Evolutionary conservation across 176 grass and related monocot species (phyloP).

Genomic region (Triticum urartu): DNA sequence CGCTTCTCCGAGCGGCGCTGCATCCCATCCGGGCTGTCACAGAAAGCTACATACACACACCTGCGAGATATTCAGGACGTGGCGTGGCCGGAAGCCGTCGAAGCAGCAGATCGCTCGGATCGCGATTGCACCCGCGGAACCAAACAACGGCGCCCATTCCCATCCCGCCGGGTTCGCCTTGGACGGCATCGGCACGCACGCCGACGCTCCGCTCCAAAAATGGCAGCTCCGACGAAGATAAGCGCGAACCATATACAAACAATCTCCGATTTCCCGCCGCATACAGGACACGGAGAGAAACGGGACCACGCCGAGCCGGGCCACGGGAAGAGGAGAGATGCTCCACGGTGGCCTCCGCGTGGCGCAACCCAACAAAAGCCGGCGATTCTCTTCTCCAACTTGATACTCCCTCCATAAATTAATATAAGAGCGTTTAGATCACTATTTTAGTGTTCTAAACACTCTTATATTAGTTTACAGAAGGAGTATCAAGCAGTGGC

Average conservation of each 20-base stretch:
- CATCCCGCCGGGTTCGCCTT: no score
- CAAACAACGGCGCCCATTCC: not conserved
- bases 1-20: no score
- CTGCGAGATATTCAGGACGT: not conserved
- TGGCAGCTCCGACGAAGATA: slow-evolving; percentile 22
- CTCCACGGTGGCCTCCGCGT: not conserved
- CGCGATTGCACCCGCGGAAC: not conserved
- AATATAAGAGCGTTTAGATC: no score
- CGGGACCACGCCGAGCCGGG: not conserved
- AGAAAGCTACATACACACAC: no score
- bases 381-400: not conserved
- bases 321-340: not conserved
- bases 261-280: not conserved
- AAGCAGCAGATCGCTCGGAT: not conserved
- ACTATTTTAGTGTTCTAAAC: no score
- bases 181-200: not conserved
- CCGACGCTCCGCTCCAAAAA: not conserved
- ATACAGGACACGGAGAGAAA: not conserved
- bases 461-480: no score
- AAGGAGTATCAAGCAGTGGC: no score
- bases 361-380: not conserved
- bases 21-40: no score
- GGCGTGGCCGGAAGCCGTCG: slow-evolving; percentile 17
- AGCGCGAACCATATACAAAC: not conserved
- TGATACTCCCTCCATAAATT: no score